These are phyloP conservation scores for Dictyostelium intermedium DNA, from an alignment of 78 protist genomes.

Conservation along the genomic window DNA sequence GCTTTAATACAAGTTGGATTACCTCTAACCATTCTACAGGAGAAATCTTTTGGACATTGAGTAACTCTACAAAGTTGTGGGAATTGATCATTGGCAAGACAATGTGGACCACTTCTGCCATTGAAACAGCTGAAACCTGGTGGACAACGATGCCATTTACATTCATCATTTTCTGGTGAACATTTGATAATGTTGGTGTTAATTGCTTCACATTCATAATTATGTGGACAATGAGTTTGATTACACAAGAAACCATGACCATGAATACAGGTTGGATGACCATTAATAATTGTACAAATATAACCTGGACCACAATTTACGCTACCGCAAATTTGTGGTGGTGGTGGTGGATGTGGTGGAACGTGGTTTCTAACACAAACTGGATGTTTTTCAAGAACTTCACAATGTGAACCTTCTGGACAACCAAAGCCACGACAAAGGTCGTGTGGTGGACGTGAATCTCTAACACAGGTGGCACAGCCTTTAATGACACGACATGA, in stretches of 20 bases:
- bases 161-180: background rate
- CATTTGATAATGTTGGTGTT: background rate
- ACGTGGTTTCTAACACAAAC: background rate
- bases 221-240: background rate
- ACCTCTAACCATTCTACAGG: background rate
- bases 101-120: background rate
- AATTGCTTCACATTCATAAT: background rate
- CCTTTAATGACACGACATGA: background rate
- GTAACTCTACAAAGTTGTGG: background rate
- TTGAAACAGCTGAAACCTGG: background rate
- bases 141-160: conserved; percentile 16
- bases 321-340: background rate
- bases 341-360: conserved; percentile 27
- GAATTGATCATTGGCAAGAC: background rate
- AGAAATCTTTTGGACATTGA: background rate
- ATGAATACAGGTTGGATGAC: conserved; percentile 3
- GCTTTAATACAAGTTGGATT: conserved; percentile 26
- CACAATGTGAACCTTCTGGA: conserved; percentile 7
- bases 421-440: background rate
- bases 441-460: background rate
- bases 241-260: background rate
- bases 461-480: background rate
- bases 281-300: background rate
- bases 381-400: background rate
- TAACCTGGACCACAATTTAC: background rate